Evolutionary conservation across 2,329 filamentous ascomycete species (phyloP).

Genomic region (Neonectria ditissima): DNA sequence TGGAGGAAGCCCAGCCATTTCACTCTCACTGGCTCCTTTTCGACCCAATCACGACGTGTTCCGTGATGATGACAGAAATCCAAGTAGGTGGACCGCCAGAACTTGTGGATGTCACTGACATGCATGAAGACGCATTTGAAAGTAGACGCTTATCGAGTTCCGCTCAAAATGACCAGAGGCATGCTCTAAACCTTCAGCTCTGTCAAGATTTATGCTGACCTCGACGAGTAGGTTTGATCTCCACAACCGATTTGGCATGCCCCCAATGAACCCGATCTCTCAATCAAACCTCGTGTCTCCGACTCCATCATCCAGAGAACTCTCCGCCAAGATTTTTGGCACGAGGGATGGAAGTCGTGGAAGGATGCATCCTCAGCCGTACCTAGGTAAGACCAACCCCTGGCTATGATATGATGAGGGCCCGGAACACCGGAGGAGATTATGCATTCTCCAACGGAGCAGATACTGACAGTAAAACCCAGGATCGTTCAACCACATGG

Average conservation of each 20-base stretch:
- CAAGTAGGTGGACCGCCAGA: slow-evolving; percentile 39
- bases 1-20: slow-evolving; percentile 25
- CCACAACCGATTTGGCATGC: slow-evolving; percentile 50
- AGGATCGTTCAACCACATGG: slow-evolving; percentile 45
- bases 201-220: slow-evolving; percentile 17
- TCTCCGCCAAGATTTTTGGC: slow-evolving; percentile 41
- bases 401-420: too few species aligned
- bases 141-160: slow-evolving; percentile 38
- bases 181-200: not conserved
- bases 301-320: slow-evolving; percentile 47
- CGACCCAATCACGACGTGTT: slow-evolving; percentile 47
- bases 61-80: slow-evolving; percentile 42
- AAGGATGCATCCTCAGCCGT: slow-evolving; percentile 36
- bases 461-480: slow-evolving; percentile 26
- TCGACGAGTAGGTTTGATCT: slow-evolving; percentile 46
- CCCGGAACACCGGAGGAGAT: not conserved
- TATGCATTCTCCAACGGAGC: not conserved
- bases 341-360: slow-evolving; percentile 39
- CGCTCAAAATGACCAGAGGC: slow-evolving; percentile 45
- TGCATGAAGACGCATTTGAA: slow-evolving; percentile 39
- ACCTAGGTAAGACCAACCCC: slow-evolving; percentile 17
- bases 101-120: slow-evolving; percentile 32
- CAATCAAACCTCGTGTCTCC: slow-evolving; percentile 55
- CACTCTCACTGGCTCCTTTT: slow-evolving; percentile 34
- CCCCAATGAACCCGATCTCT: slow-evolving; percentile 52